Evolutionary conservation across 1,284 basidiomycete genomes (phyloP).

Genomic region (Apiotrichum brassicae): DNA sequence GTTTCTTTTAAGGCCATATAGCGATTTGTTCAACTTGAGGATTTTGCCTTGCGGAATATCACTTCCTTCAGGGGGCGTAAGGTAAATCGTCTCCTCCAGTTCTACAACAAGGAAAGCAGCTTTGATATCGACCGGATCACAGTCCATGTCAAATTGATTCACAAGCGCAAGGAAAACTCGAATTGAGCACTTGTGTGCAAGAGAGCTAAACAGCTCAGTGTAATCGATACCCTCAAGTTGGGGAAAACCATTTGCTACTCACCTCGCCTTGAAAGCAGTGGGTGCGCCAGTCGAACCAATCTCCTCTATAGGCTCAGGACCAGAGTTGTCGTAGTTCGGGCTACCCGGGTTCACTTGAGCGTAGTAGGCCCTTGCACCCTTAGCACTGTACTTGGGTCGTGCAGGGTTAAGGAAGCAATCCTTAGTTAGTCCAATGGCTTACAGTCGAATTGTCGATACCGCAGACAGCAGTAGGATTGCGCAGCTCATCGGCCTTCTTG

Average conservation of each 20-base stretch:
- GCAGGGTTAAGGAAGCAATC: too few relatives aligned
- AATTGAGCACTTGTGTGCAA: conserved; percentile 24
- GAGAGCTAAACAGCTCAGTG: conserved; percentile 18
- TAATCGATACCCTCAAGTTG: conserved; percentile 19
- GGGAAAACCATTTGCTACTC: conserved; percentile 14
- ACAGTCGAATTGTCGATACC: too few relatives aligned
- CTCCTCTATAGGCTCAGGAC: too few relatives aligned
- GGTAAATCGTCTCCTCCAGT: conserved; percentile 13
- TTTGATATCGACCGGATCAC: conserved; percentile 27
- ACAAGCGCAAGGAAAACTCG: conserved; percentile 21
- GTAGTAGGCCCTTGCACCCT: too few relatives aligned
- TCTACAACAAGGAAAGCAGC: conserved; percentile 15
- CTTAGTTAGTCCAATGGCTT: too few relatives aligned
- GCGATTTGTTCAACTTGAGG: conserved; percentile 20
- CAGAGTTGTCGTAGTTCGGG: too few relatives aligned
- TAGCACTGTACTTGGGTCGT: too few relatives aligned
- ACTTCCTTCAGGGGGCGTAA: conserved; percentile 20
- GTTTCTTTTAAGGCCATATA: conserved; percentile 18
- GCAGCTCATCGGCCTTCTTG: too few relatives aligned
- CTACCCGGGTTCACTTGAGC: too few relatives aligned
- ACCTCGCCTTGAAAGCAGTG: conserved; percentile 13
- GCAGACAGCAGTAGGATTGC: too few relatives aligned
- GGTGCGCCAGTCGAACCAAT: conserved; percentile 15
- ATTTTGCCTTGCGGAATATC: conserved; percentile 11
- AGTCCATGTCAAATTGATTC: conserved; percentile 22